Conservation (phyloP, 2,329 filamentous ascomycete species). For the Penicillium expansum region DNA sequence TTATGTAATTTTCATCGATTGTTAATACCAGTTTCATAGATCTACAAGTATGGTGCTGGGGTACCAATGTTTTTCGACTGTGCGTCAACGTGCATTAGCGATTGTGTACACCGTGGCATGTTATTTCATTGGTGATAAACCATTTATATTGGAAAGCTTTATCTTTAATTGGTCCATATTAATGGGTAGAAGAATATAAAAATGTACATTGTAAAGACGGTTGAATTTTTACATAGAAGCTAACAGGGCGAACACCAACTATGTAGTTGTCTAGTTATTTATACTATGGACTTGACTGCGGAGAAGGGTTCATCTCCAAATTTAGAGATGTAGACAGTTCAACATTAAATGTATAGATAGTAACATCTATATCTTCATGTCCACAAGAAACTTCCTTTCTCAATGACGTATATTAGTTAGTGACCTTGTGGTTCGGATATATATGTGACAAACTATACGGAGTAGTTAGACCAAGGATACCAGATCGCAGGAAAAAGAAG, state of each 20-base stretch:
- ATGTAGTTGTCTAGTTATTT: too few relatives aligned
- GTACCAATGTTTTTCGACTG: not conserved
- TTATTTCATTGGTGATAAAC: not conserved
- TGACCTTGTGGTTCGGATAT: too few relatives aligned
- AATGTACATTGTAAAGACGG: not conserved
- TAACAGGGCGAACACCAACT: not conserved
- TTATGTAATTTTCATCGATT: not conserved
- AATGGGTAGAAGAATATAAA: not conserved
- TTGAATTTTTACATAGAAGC: not conserved
- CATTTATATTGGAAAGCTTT: not conserved
- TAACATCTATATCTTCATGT: not conserved
- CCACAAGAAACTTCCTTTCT: not conserved
- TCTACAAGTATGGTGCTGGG: not conserved
- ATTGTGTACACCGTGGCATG: conserved; percentile 6
- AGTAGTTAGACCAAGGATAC: not conserved
- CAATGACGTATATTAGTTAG: not conserved
- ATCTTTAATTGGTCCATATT: not conserved
- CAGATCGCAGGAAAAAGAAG: not conserved
- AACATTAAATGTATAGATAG: not conserved
- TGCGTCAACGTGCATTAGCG: not conserved
- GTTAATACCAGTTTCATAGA: not conserved
- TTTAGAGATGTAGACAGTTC: not conserved
- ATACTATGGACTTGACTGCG: not conserved
- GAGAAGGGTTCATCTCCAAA: not conserved
- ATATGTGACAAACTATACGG: too few relatives aligned